These are phyloP conservation scores for Chlamydomonas incerta DNA, from an alignment of 139 green algal genomes.

Conservation along the genomic window DNA sequence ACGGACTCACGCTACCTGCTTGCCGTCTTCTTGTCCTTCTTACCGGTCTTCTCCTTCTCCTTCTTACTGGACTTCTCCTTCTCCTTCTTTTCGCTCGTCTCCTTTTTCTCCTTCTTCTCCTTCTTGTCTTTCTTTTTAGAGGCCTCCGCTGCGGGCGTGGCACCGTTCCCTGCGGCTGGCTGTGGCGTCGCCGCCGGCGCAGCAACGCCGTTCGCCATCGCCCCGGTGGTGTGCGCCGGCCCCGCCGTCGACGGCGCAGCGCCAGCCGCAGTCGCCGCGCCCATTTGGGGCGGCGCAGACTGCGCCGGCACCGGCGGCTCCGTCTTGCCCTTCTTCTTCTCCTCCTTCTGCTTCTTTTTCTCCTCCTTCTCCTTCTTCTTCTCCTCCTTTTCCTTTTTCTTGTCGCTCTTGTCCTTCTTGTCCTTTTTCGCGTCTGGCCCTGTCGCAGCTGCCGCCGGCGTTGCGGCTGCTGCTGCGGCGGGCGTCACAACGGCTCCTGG, in stretches of 20 bases:
- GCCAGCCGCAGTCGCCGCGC: not conserved
- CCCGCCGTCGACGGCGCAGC: not conserved
- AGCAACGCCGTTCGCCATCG: not conserved
- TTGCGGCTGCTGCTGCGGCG: not conserved
- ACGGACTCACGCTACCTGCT: not conserved
- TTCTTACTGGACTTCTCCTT: not conserved
- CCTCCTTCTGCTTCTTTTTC: not conserved
- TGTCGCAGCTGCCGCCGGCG: not conserved
- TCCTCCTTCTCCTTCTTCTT: conserved; percentile 2
- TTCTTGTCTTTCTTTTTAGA: not conserved
- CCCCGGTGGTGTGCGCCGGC: not conserved
- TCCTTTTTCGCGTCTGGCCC: not conserved
- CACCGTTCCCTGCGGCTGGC: not conserved
- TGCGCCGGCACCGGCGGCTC: not conserved
- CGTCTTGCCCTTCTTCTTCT: conserved; percentile 1
- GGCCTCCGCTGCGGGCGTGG: too few relatives aligned
- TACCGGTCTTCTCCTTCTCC: not conserved
- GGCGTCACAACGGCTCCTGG: not conserved
- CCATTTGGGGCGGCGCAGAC: not conserved
- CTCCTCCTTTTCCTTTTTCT: conserved; percentile 14
- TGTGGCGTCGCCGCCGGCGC: not conserved
- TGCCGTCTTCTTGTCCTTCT: not conserved
- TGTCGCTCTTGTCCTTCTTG: conserved; percentile 3
- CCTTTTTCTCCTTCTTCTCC: not conserved
- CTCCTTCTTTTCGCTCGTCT: not conserved